Evolutionary conservation across 495 filamentous ascomycete genomes (phyloP).

Genomic region (Emericellopsis terricola): DNA sequence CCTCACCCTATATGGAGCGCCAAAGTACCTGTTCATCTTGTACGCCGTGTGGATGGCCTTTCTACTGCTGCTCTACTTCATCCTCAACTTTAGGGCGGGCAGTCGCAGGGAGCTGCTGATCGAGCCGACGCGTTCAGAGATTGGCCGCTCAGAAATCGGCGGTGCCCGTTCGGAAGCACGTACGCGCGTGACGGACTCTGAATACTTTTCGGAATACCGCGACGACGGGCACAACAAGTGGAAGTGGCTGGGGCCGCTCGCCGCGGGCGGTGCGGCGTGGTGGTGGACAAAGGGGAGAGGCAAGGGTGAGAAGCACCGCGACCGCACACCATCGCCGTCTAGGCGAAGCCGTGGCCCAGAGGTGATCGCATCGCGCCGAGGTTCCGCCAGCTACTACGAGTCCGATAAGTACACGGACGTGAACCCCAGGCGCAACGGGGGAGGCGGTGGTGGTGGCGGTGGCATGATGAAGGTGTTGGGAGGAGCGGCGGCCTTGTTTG

Average conservation of each 20-base stretch:
- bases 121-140: slow-evolving; percentile 19
- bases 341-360: slow-evolving; percentile 19
- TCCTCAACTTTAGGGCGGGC: slow-evolving; percentile 49
- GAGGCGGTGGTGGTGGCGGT: slow-evolving; percentile 17
- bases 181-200: slow-evolving; percentile 10
- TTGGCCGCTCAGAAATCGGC: too few relatives aligned
- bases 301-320: slow-evolving; percentile 20
- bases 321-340: slow-evolving; percentile 14
- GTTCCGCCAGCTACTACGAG: slow-evolving; percentile 32
- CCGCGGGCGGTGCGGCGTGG: slow-evolving; percentile 42
- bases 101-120: slow-evolving; percentile 21
- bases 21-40: slow-evolving; percentile 65
- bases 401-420: slow-evolving; percentile 41
- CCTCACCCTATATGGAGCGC: slow-evolving; percentile 82
- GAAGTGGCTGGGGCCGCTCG: slow-evolving; percentile 26
- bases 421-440: not conserved
- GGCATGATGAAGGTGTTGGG: slow-evolving; percentile 49
- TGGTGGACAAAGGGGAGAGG: slow-evolving; percentile 30
- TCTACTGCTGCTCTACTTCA: slow-evolving; percentile 50
- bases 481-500: slow-evolving; percentile 46
- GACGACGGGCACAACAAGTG: slow-evolving; percentile 26
- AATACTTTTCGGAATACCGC: slow-evolving; percentile 7
- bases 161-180: too few relatives aligned
- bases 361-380: slow-evolving; percentile 28
- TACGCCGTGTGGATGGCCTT: slow-evolving; percentile 57